These are phyloP conservation scores for Arxiozyma telluris DNA, from an alignment of 1,139 yeast genomes.

Conservation along the genomic window DNA sequence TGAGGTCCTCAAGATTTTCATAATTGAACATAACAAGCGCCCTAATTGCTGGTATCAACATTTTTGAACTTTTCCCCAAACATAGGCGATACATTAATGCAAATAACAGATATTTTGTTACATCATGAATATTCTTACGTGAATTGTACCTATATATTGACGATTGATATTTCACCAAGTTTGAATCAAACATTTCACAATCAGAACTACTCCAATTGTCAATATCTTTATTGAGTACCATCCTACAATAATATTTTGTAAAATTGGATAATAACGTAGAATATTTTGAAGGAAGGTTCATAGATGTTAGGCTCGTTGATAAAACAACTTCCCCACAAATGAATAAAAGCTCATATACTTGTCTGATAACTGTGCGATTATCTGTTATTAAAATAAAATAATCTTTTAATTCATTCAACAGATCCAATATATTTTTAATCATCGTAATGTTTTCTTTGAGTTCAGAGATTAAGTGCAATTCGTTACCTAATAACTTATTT, in stretches of 20 bases:
- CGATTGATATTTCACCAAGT: background rate
- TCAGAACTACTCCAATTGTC: background rate
- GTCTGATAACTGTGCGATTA: background rate
- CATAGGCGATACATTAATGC: background rate
- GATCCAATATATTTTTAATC: background rate
- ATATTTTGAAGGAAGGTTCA: background rate
- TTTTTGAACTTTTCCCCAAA: background rate
- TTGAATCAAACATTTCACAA: background rate
- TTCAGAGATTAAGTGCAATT: background rate
- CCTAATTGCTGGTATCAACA: background rate
- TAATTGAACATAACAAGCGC: background rate
- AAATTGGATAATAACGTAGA: background rate
- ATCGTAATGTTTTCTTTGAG: background rate
- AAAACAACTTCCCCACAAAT: conserved; percentile 1
- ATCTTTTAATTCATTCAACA: background rate
- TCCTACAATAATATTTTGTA: background rate
- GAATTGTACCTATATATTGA: background rate
- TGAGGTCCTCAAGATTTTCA: background rate
- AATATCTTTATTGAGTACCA: background rate
- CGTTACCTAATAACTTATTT: background rate
- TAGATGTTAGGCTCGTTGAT: background rate
- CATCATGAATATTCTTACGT: background rate
- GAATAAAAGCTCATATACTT: background rate
- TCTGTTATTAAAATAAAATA: background rate
- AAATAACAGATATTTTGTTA: background rate